Percentiles rank a stretch among this genome's conserved stretches.
These are phyloP conservation scores for Cytospora paraplurivora DNA, from an alignment of 2,329 filamentous ascomycete species.

Conservation along the genomic window DNA sequence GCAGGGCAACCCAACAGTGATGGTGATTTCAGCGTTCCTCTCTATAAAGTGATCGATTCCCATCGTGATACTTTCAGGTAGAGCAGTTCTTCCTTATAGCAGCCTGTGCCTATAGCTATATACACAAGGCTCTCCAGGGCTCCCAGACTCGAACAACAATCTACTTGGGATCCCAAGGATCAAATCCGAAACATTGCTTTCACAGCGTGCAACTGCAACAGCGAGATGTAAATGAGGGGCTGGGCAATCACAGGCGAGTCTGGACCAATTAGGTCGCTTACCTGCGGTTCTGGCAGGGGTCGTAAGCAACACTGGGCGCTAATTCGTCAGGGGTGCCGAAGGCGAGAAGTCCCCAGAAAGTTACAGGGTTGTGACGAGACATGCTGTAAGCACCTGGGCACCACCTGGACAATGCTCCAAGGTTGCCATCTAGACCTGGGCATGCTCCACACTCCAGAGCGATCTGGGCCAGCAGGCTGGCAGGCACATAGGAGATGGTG, in stretches of 20 bases:
- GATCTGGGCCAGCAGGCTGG: too few species aligned
- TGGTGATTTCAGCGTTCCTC: background rate
- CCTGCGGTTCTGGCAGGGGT: constrained; percentile 14
- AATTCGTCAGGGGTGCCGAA: constrained; percentile 6
- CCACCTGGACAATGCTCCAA: background rate
- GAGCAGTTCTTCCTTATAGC: too few species aligned
- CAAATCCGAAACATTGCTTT: constrained; percentile 15
- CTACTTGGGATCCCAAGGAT: background rate
- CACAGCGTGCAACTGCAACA: constrained; percentile 9
- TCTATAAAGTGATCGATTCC: too few species aligned
- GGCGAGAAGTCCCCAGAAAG: background rate
- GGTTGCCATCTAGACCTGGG: too few species aligned
- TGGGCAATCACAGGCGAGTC: constrained; percentile 21
- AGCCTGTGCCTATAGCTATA: background rate
- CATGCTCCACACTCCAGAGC: too few species aligned
- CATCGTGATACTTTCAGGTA: too few species aligned
- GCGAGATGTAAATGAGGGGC: constrained; percentile 19
- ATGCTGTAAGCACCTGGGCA: too few species aligned
- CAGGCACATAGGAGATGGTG: too few species aligned
- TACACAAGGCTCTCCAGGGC: background rate
- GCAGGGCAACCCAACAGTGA: background rate
- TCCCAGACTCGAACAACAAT: background rate
- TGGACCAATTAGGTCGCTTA: constrained; percentile 20
- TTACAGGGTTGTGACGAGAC: too few species aligned
- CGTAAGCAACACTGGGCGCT: constrained; percentile 6